Evolutionary conservation across 768 basidiomycete species (phyloP).

Genomic region (Phylloporus scabripes): DNA sequence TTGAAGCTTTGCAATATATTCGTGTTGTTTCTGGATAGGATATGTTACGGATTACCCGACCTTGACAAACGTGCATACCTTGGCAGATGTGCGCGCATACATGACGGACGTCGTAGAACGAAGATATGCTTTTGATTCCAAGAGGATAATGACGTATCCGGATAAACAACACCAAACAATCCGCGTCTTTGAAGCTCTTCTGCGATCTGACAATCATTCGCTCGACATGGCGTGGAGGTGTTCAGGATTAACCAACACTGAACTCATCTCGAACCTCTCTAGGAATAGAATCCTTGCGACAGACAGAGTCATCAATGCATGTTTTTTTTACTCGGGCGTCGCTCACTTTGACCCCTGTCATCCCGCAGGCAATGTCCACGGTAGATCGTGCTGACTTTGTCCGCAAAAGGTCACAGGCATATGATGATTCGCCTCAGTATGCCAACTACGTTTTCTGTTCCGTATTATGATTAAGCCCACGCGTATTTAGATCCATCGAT

Average conservation of each 20-base stretch:
- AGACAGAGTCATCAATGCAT: constrained; percentile 50
- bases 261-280: constrained; percentile 67
- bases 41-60: neutral
- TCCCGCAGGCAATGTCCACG: constrained; percentile 55
- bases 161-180: constrained; percentile 14
- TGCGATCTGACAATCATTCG: neutral
- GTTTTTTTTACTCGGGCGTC: constrained; percentile 12
- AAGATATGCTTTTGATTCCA: neutral
- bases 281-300: constrained; percentile 50
- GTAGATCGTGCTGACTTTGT: constrained; percentile 74
- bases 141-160: constrained; percentile 4
- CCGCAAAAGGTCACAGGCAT: constrained; percentile 45
- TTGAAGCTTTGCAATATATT: constrained; percentile 42
- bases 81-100: constrained; percentile 28
- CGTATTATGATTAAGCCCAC: neutral
- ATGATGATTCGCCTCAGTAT: constrained; percentile 75
- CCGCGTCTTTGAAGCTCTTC: no score
- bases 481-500: constrained; percentile 54
- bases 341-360: neutral
- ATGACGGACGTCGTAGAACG: constrained; percentile 1
- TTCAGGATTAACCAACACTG: constrained; percentile 60
- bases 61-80: constrained; percentile 17
- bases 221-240: constrained; percentile 77
- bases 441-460: constrained; percentile 25
- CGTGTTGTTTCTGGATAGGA: constrained; percentile 44